A percentile compares a stretch with the other conserved stretches of the same genome.
Conservation (phyloP, 345 rosid genomes). For the Balakata baccata region DNA sequence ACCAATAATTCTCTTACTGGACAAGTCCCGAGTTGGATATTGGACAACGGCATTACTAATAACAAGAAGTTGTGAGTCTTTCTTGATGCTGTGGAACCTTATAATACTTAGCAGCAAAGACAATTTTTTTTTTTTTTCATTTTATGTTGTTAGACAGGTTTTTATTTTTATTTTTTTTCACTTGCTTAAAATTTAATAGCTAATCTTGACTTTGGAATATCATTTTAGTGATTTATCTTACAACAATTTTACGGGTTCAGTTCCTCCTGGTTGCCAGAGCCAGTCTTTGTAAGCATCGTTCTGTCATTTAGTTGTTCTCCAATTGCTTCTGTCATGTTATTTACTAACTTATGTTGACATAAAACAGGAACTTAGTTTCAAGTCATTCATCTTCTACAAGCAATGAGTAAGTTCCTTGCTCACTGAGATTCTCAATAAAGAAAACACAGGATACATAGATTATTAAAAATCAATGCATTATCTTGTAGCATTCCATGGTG, state of each 20-base stretch:
- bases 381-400: conserved; percentile 40
- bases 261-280: conserved; percentile 39
- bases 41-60: conserved; percentile 21
- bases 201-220: conserved; percentile 6
- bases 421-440: not conserved
- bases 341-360: conserved; percentile 4
- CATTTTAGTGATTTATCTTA: conserved; percentile 74
- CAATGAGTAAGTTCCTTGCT: conserved; percentile 51
- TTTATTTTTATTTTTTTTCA: too few relatives aligned
- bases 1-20: conserved; percentile 72
- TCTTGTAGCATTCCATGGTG: conserved; percentile 41
- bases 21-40: conserved; percentile 51
- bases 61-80: conserved; percentile 40
- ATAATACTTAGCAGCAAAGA: too few relatives aligned
- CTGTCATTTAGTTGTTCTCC: not conserved
- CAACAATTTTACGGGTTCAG: conserved; percentile 65
- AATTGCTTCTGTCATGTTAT: not conserved
- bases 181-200: not conserved
- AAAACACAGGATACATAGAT: not conserved
- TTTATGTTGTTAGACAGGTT: too few relatives aligned
- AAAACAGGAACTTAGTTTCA: conserved; percentile 65
- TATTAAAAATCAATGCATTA: not conserved
- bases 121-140: too few relatives aligned
- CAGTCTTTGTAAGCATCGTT: conserved; percentile 43
- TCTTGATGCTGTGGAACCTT: not conserved